A percentile compares a stretch with the other conserved stretches of the same genome.
Evolutionary conservation across 2,329 filamentous ascomycete species (phyloP).

Genomic region (Alternaria gansuensis): DNA sequence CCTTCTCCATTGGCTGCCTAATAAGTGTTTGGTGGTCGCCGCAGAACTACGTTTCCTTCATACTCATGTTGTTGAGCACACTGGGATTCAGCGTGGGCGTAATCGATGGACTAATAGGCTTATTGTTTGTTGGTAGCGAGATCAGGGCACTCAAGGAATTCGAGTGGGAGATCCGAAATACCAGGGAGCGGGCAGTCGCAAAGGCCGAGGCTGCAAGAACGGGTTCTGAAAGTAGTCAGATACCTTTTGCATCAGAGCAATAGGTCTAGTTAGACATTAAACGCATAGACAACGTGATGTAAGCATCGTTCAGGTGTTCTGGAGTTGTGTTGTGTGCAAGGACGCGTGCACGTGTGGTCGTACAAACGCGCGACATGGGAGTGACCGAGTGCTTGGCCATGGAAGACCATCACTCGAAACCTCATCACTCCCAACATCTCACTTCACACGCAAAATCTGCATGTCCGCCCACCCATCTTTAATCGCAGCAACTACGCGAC

Average conservation of each 20-base stretch:
- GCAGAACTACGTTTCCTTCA: constrained; percentile 77
- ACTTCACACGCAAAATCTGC: constrained; percentile 2
- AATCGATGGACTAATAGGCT: constrained; percentile 83
- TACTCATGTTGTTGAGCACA: constrained; percentile 81
- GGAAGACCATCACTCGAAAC: constrained; percentile 16
- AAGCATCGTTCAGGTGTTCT: not conserved
- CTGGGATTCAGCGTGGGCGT: constrained; percentile 78
- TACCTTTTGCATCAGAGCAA: constrained; percentile 6
- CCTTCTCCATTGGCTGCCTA: constrained; percentile 76
- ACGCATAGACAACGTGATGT: not conserved
- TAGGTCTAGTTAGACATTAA: not conserved
- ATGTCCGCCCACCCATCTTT: not conserved
- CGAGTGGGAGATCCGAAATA: constrained; percentile 79
- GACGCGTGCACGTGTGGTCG: constrained; percentile 30
- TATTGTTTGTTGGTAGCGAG: constrained; percentile 87
- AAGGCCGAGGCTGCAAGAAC: constrained; percentile 14
- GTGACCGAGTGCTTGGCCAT: constrained; percentile 14
- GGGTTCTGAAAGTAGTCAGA: not conserved
- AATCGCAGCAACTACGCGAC: constrained; percentile 9
- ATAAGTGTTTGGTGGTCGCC: constrained; percentile 88
- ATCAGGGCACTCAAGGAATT: constrained; percentile 86
- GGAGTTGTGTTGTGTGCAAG: not conserved
- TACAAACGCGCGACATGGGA: constrained; percentile 17
- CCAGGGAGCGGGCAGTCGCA: constrained; percentile 40
- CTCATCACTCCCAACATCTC: constrained; percentile 17